phyloP scores from a whole-genome alignment of 1,139 yeast species.

The Suhomyces bribrorum region DNA sequence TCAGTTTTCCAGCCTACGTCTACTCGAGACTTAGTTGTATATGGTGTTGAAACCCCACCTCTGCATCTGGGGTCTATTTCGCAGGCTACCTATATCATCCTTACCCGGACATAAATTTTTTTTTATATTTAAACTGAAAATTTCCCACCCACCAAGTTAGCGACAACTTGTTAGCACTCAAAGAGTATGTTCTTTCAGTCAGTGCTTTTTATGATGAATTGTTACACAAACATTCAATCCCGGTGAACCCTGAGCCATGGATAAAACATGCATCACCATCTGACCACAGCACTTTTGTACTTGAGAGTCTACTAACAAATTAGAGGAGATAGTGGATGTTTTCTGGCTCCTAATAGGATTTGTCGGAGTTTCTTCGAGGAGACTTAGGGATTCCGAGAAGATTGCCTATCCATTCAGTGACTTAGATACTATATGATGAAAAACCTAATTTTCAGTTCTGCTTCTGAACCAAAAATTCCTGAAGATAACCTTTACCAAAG shows the following conservation, averaged over 20 bases:
- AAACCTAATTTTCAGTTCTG: conserved; percentile 73
- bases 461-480: conserved; percentile 72
- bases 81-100: too few relatives aligned
- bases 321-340: conserved; percentile 1
- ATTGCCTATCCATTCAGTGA: not conserved
- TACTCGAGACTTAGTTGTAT: too few relatives aligned
- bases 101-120: conserved; percentile 16
- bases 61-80: too few relatives aligned
- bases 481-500: conserved; percentile 65
- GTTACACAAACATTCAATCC: conserved; percentile 44
- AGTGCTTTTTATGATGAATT: conserved; percentile 34
- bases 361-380: conserved; percentile 8
- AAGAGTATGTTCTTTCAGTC: conserved; percentile 6
- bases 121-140: conserved; percentile 3
- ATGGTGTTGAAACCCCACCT: too few relatives aligned
- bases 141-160: too few relatives aligned
- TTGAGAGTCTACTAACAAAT: conserved; percentile 5
- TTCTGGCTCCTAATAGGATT: conserved; percentile 5
- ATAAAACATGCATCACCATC: conserved; percentile 92
- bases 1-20: too few relatives aligned
- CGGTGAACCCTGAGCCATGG: conserved; percentile 71
- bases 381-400: conserved; percentile 8
- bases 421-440: conserved; percentile 51
- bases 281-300: conserved; percentile 39
- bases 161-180: too few relatives aligned